These are phyloP conservation scores for Phaeosphaeriaceae sp. DNA, from an alignment of 2,329 filamentous ascomycete genomes.

Conservation along the genomic window DNA sequence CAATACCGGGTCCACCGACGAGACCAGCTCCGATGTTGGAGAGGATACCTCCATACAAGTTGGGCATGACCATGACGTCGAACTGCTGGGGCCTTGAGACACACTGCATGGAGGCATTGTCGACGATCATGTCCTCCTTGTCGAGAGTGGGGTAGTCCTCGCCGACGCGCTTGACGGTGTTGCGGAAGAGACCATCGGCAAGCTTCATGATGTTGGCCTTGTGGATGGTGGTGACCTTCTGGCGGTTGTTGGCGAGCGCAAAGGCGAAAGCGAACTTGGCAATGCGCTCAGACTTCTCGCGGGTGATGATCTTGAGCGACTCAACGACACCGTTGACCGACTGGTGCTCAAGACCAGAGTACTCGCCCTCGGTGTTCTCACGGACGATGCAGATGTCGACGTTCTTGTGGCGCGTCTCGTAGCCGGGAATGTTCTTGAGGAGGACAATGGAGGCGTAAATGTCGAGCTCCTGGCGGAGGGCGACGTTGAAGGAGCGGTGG, in stretches of 20 bases:
- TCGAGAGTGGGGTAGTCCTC: slow-evolving; percentile 96
- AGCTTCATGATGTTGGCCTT: slow-evolving; percentile 99
- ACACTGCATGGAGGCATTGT: slow-evolving; percentile 99
- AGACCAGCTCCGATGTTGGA: slow-evolving; percentile 98
- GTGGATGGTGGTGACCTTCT: slow-evolving; percentile 99
- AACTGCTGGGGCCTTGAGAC: slow-evolving; percentile 97
- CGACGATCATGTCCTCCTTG: slow-evolving; percentile 99
- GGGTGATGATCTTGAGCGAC: slow-evolving; percentile 99
- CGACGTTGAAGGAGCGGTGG: slow-evolving; percentile 99
- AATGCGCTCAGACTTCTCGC: slow-evolving; percentile 98
- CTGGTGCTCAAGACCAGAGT: slow-evolving; percentile 98
- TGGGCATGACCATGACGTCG: slow-evolving; percentile 99
- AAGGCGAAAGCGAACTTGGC: slow-evolving; percentile 99
- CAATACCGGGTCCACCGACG: slow-evolving; percentile 94
- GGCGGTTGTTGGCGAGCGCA: slow-evolving; percentile 96
- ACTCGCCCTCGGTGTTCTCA: slow-evolving; percentile 99
- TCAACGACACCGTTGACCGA: slow-evolving; percentile 95
- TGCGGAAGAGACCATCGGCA: slow-evolving; percentile 97
- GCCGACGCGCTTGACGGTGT: slow-evolving; percentile 91
- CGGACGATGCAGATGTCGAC: slow-evolving; percentile 99
- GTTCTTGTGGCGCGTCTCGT: slow-evolving; percentile 95
- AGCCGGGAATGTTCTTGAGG: slow-evolving; percentile 99
- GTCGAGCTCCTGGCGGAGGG: slow-evolving; percentile 97
- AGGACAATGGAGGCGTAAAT: slow-evolving; percentile 98
- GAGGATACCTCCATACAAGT: slow-evolving; percentile 97